Evolutionary conservation across 1,284 basidiomycete genomes (phyloP).

Genomic region (Neolentinus lepideus): DNA sequence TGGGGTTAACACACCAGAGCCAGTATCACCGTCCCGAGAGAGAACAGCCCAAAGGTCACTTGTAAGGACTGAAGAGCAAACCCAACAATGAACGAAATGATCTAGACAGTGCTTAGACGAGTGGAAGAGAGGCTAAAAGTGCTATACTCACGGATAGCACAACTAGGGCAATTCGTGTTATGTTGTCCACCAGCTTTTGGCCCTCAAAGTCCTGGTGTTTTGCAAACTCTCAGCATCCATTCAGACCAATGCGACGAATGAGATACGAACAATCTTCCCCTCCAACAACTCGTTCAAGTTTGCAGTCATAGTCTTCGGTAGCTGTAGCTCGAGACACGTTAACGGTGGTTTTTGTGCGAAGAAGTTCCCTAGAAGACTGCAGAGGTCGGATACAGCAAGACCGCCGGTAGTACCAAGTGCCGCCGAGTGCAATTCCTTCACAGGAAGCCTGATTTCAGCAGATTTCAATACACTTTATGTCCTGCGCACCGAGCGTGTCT

Average conservation of each 20-base stretch:
- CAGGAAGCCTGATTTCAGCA: too few species aligned
- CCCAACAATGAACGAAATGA: conserved; percentile 57
- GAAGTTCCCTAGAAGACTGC: too few species aligned
- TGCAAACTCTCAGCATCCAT: neutral
- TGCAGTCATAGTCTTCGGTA: neutral
- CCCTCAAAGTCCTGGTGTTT: conserved; percentile 57
- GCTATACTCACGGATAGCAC: conserved; percentile 22
- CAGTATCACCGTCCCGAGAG: conserved; percentile 35
- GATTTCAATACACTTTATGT: too few species aligned
- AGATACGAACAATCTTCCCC: neutral
- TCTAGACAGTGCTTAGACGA: conserved; percentile 24
- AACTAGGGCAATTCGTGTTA: conserved; percentile 35
- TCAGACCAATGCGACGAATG: neutral
- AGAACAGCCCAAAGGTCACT: conserved; percentile 52
- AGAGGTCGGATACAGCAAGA: too few species aligned
- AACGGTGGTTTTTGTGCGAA: too few species aligned
- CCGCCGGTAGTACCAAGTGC: too few species aligned
- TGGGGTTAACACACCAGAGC: conserved; percentile 38
- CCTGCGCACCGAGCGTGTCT: too few species aligned
- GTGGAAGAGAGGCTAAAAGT: neutral
- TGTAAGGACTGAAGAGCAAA: conserved; percentile 52
- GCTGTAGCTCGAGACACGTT: too few species aligned
- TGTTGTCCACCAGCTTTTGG: conserved; percentile 51
- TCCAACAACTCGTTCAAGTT: neutral
- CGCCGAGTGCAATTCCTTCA: too few species aligned